Evolutionary conservation across 2,329 filamentous ascomycete species (phyloP).

Genomic region (Ilyonectria sp.): DNA sequence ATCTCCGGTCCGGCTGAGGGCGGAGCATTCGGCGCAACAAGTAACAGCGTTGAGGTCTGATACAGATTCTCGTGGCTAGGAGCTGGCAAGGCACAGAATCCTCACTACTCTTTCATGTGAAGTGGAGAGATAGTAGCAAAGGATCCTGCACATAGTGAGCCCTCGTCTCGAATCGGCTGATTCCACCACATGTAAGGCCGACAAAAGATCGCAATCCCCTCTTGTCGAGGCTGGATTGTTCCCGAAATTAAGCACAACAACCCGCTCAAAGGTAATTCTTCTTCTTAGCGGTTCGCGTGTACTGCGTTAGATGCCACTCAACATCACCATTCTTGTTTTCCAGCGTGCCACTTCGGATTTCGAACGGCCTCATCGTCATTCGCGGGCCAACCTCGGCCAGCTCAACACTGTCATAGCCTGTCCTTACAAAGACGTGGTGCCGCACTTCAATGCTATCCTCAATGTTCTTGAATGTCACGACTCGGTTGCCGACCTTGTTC

Average conservation of each 20-base stretch:
- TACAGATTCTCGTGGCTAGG: not conserved
- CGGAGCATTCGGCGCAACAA: slow-evolving; percentile 6
- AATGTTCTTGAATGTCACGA: slow-evolving; percentile 95
- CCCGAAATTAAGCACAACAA: not conserved
- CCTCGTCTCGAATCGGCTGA: not conserved
- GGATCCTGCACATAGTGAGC: not conserved
- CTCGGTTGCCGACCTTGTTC: slow-evolving; percentile 85
- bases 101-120: not conserved
- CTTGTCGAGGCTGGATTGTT: not conserved
- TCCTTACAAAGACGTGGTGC: slow-evolving; percentile 88
- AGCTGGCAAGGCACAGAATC: not conserved
- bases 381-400: slow-evolving; percentile 91
- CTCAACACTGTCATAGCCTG: slow-evolving; percentile 90
- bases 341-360: slow-evolving; percentile 91
- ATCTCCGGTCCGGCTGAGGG: not conserved
- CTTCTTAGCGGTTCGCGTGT: slow-evolving; percentile 93
- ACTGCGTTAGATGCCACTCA: slow-evolving; percentile 97
- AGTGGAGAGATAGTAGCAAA: not conserved
- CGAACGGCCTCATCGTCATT: slow-evolving; percentile 97
- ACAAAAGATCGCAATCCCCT: not conserved
- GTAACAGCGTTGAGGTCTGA: not conserved
- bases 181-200: not conserved
- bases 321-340: slow-evolving; percentile 97
- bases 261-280: slow-evolving; percentile 88
- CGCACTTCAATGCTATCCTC: slow-evolving; percentile 95